Evolutionary conservation across 768 basidiomycete species (phyloP), one percentile per base, ranked within the genome.

Genomic region (Serendipita indica): DNA sequence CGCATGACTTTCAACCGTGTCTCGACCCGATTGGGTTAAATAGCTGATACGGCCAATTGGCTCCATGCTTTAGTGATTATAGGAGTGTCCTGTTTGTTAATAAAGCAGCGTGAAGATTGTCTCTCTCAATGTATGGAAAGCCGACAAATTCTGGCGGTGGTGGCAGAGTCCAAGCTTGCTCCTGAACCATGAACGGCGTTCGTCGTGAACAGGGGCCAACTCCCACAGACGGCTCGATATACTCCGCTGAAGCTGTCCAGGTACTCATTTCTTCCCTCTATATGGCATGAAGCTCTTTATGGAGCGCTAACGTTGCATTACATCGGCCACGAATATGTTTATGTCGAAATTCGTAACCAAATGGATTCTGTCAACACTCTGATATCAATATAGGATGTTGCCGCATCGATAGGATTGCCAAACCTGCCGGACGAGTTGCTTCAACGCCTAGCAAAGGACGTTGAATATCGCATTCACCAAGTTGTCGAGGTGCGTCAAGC

Each of bases 401-500:
- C 96, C 32, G 94, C 97, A 63, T 84, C 86, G 0, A 70, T 96
- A 32, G 83, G 82, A 61, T 82, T 98, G 59, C 72, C 81, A 13
- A 83, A 70, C 46, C 70, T 99, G 39, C 74, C 87, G 2, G 89
- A 93, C 57, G 67, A 76, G 2, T 86, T 96, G 25, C 86, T 90
- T 3, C 82, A 82, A 3, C 77, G 87, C 0, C 76, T 99, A 25
- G 91, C 96, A 0, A 91, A 89, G 64, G 96, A 99, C 73, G 90
- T 97, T 39, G 96, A 98, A 67, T 97, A 97, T 71, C 77, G 96
- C 60, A 79, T 97, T 67, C 90, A 94, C 69, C 89, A 98, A 68
- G 85, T 98, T 39, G 79, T 94, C 64, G 89, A 96, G 79, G 90
- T 89, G 62, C 39, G 74, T 65, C 18, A 22, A 13, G 5, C 49